These are phyloP conservation scores for Anaeromyces robustus DNA, from an alignment of 192 early-diverging fungal genomes.

Conservation along the genomic window DNA sequence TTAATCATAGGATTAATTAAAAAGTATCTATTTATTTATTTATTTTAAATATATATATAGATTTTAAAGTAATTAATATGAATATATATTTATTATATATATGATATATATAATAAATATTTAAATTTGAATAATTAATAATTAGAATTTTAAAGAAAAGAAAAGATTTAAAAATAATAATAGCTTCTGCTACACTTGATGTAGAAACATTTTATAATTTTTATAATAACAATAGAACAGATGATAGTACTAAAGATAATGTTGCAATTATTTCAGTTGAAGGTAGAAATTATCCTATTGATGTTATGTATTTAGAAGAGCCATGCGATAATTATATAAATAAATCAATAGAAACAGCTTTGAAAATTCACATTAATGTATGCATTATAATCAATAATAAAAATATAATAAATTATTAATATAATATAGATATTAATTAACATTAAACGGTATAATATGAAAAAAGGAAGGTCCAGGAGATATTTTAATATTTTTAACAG, in stretches of 20 bases:
- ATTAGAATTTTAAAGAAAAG: slow-evolving; percentile 50
- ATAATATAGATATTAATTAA: background rate
- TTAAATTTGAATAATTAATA: background rate
- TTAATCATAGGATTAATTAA: slow-evolving; percentile 55
- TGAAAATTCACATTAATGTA: slow-evolving; percentile 51
- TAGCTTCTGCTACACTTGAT: slow-evolving; percentile 72
- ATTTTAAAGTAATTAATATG: too few relatives aligned
- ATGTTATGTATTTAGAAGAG: slow-evolving; percentile 33
- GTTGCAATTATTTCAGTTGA: slow-evolving; percentile 54
- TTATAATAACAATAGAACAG: slow-evolving; percentile 39
- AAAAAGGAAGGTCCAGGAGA: slow-evolving; percentile 41
- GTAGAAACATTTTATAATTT: slow-evolving; percentile 52
- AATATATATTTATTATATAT: background rate
- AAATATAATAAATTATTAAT: background rate
- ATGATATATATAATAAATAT: background rate
- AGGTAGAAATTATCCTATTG: slow-evolving; percentile 56
- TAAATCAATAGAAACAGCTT: slow-evolving; percentile 46
- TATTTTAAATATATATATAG: background rate
- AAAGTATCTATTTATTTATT: slow-evolving; percentile 41
- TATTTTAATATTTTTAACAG: slow-evolving; percentile 55
- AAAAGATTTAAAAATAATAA: slow-evolving; percentile 52
- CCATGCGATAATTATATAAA: slow-evolving; percentile 52
- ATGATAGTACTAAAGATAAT: slow-evolving; percentile 23
- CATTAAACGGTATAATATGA: too few relatives aligned
- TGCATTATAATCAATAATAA: background rate